Base-by-base conservation (phyloP, 495 filamentous ascomycete species). In the Aspergillus nidulans region DNA sequence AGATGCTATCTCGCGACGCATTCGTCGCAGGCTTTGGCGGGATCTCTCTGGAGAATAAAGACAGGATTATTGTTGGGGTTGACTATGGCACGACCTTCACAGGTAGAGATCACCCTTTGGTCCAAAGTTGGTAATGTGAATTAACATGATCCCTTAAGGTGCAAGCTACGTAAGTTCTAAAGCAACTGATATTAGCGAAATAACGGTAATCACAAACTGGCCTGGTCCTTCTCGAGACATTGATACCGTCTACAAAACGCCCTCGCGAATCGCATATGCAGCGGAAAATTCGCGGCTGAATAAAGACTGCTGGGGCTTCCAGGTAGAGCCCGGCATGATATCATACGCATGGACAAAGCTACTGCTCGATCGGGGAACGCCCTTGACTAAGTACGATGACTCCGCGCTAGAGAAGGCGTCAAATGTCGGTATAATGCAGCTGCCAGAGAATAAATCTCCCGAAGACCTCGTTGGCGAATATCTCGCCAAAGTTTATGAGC, bases 391-490 rank as follows among this genome's bases (percentile, higher is more conserved):
- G 5, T 59, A 44, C 18, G 50, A 60, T 39, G 53, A 65, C 25
- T 13, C 52, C 12, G 28, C 36, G 10, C 38, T 63, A 0, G 44
- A 57, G 0, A 19, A 50, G 16, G 56, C 58, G 6, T 41, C 46
- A 3, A 19, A 52, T 12, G 36, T 45, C 4, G 49, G 59, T 2
- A 46, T 54, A 18, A 13, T 65, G 9, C 39, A 56, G 24, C 30
- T 62, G 6, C 63, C 60, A 0, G 46, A 44, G 6, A 39, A 40
- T 1, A 53, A 45, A 20, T 68, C 54, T 3, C 58, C 69, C 0
- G 64, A 71, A 6, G 67, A 70, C 12, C 49, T 78, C 4, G 66
- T 67, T 10, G 57, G 62, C 1, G 70, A 75, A 56, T 85, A 76
- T 53, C 60, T 82, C 1, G 43, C 53, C 0, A 62, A 69, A 4